phyloP scores from a whole-genome alignment of 768 basidiomycete species.

The Suillus fuscotomentosus region DNA sequence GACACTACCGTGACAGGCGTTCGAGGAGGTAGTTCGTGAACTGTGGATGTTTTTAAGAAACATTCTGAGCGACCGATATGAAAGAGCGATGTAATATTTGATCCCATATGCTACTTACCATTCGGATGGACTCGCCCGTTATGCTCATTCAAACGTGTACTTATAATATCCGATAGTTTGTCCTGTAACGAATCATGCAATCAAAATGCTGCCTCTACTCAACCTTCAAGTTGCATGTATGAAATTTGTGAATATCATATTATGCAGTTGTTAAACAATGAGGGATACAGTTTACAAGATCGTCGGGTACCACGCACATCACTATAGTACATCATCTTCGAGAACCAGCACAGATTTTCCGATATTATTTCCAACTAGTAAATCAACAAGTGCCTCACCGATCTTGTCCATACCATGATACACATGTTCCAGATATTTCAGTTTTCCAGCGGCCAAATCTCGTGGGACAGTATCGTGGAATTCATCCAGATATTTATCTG shows the following conservation, averaged over 20 bases:
- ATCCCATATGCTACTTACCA: neutral
- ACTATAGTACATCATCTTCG: neutral
- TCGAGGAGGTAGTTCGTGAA: slow-evolving; percentile 16
- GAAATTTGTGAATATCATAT: neutral
- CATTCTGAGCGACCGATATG: neutral
- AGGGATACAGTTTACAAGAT: neutral
- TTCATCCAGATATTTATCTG: slow-evolving; percentile 35
- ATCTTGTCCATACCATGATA: slow-evolving; percentile 42
- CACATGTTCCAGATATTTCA: slow-evolving; percentile 48
- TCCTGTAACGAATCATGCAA: neutral
- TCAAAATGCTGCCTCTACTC: neutral
- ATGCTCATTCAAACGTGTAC: neutral
- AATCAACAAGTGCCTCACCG: slow-evolving; percentile 37
- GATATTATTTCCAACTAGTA: slow-evolving; percentile 34
- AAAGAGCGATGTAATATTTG: neutral
- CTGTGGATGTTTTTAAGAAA: neutral
- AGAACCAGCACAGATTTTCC: slow-evolving; percentile 25
- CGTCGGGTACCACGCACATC: neutral
- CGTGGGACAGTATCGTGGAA: slow-evolving; percentile 44
- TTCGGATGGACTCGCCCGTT: neutral
- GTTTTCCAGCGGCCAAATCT: slow-evolving; percentile 42
- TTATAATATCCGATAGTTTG: neutral
- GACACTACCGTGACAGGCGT: slow-evolving; percentile 46
- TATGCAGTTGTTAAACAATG: neutral
- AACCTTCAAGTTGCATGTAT: neutral